Percentiles rank a stretch among this genome's conserved stretches.
These are phyloP conservation scores for Trypanosoma platydactyli DNA, from an alignment of 208 protist genomes.

Conservation along the genomic window DNA sequence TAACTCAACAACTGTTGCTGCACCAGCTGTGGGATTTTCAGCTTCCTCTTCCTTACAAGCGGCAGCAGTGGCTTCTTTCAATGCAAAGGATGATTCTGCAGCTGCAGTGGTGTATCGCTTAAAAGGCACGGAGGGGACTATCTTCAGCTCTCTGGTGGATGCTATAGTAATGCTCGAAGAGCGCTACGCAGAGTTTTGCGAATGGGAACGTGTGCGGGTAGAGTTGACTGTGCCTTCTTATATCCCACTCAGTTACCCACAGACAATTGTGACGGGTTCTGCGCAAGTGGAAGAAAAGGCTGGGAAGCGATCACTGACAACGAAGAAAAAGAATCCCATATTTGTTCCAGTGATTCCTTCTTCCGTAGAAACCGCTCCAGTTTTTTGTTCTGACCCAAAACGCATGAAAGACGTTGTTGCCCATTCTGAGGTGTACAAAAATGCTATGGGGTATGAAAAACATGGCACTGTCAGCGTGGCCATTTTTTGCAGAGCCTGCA, in stretches of 20 bases:
- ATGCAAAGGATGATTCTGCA: conserved; percentile 10
- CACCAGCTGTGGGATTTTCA: neutral
- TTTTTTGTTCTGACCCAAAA: conserved; percentile 21
- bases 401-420: conserved; percentile 36
- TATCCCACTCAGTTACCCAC: conserved; percentile 22
- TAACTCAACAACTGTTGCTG: conserved; percentile 20
- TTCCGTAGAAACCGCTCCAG: conserved; percentile 14
- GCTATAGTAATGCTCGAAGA: conserved; percentile 21
- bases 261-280: neutral
- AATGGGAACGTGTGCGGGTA: conserved; percentile 18
- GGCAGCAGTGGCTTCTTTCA: neutral
- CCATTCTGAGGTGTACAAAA: conserved; percentile 30
- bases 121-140: conserved; percentile 17
- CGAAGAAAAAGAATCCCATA: conserved; percentile 2
- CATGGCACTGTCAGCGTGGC: conserved; percentile 11
- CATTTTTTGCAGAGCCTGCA: conserved; percentile 25
- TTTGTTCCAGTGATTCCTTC: neutral
- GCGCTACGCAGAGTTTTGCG: conserved; percentile 16
- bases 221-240: conserved; percentile 21
- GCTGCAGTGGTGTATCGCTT: conserved; percentile 6
- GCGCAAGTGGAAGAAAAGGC: conserved; percentile 13
- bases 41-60: conserved; percentile 2
- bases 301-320: conserved; percentile 5
- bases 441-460: conserved; percentile 3
- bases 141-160: conserved; percentile 23